Evolutionary conservation across 768 basidiomycete species (phyloP), one percentile per base, ranked within the genome.

Genomic region (Tricholomella constricta): DNA sequence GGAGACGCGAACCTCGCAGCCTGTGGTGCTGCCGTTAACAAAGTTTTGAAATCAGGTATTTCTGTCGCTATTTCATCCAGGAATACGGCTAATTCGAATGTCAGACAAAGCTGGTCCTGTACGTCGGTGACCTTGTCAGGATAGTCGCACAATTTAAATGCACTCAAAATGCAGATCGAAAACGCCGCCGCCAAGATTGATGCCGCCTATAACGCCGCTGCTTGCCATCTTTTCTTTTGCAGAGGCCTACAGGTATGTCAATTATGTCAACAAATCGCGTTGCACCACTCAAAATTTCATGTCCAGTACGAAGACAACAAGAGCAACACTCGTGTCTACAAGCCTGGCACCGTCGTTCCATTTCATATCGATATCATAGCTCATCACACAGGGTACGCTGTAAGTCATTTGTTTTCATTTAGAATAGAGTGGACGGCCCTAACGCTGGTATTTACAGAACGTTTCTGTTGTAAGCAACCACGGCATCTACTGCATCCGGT

Each of bases 221-320:
- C 63, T 12, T 73, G 71, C 48, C 63, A 70, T 32, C 62, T 72
- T 17, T 72, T 65, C 54, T 69, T 73, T 59, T 72, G 72, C 48
- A 55, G 64, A 48, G 70, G 71, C 11, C 58, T 60, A 42, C 70
- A 69, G 57, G 69, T 68, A 35, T 15, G 65, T 38, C 25, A 3
- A 3, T 31, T 25, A 45, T 19, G 40, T 42, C 19, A 20, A 42
- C 40, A 5, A 11, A 6, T 31, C n/a, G n/a, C n/a, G n/a, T n/a
- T n/a, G n/a, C n/a, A n/a, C n/a, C n/a, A n/a, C 29, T 31, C 29
- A 31, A 31, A 27, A 10, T 36, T 14, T 47, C 27, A 14, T 6
- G 19, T 54, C 2, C 19, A 69, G 69, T 59, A 62, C 23, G 66
- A 59, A n/a, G 72, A 72, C 51, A 72, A 72, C 52, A 57, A 44